phyloP scores from a whole-genome alignment of 441 rosid species.

The Lepidium campestre region DNA sequence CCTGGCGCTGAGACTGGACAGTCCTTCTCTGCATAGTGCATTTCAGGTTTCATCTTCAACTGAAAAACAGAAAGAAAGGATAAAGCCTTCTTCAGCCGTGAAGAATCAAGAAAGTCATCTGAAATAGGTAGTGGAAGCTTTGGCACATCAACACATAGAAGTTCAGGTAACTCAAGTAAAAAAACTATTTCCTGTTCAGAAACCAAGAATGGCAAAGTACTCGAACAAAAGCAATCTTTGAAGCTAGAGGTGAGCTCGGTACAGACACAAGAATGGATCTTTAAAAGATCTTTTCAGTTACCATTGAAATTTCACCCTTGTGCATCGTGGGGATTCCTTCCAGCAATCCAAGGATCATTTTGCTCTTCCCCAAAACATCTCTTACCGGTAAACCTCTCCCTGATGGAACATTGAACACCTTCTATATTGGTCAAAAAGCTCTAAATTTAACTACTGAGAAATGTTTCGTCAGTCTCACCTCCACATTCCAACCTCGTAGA shows the following conservation, averaged over 20 bases:
- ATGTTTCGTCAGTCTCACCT: constrained; percentile 38
- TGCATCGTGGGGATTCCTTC: constrained; percentile 93
- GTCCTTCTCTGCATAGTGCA: constrained; percentile 87
- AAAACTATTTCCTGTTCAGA: not conserved
- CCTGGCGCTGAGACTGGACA: constrained; percentile 73
- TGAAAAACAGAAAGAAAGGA: constrained; percentile 27
- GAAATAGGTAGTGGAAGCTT: not conserved
- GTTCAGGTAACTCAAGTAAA: not conserved
- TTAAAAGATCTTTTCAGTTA: constrained; percentile 14
- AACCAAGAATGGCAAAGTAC: not conserved
- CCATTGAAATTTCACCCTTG: constrained; percentile 96
- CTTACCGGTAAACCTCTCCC: constrained; percentile 79
- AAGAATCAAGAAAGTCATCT: not conserved
- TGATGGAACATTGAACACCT: constrained; percentile 28
- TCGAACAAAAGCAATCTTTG: not conserved
- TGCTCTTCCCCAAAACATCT: constrained; percentile 84
- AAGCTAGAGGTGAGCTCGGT: not conserved
- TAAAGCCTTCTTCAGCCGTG: not conserved
- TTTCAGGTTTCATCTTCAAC: constrained; percentile 93
- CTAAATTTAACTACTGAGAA: not conserved
- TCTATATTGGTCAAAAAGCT: not conserved
- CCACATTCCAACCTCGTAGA: constrained; percentile 72
- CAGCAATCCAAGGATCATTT: constrained; percentile 78
- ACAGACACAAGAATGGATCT: not conserved
- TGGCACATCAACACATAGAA: not conserved